Evolutionary conservation across 225 moss, liverwort and hornwort species (phyloP).

Genomic region (Marchantia paleacea): DNA sequence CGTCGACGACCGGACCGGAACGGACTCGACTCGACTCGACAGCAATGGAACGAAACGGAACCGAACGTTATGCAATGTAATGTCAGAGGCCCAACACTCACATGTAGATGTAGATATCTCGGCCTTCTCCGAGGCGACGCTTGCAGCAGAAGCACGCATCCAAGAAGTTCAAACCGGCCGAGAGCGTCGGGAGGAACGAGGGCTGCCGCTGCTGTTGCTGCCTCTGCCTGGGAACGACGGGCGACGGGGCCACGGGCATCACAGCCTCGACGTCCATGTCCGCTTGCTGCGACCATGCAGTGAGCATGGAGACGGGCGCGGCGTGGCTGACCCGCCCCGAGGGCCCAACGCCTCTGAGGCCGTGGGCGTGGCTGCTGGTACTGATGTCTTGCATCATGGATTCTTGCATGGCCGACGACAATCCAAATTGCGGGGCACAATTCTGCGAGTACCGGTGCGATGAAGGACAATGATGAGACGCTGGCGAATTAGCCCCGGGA

Average conservation of each 20-base stretch:
- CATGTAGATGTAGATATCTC: conserved; percentile 94
- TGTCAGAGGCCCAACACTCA: too few species aligned
- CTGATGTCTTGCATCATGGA: neutral
- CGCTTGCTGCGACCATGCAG: conserved; percentile 45
- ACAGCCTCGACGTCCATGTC: conserved; percentile 42
- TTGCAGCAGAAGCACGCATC: conserved; percentile 84
- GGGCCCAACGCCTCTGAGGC: neutral
- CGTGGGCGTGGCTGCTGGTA: neutral
- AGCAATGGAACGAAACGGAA: neutral
- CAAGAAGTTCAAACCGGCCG: conserved; percentile 61
- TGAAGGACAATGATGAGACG: conserved; percentile 20
- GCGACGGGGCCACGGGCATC: conserved; percentile 3
- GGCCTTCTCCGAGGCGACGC: conserved; percentile 65
- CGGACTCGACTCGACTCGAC: too few species aligned
- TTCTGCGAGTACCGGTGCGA: conserved; percentile 21
- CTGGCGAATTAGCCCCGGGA: conserved; percentile 19
- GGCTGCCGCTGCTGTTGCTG: too few species aligned
- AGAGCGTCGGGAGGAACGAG: conserved; percentile 6
- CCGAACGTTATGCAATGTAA: neutral
- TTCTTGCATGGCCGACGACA: conserved; percentile 13
- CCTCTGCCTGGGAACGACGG: neutral
- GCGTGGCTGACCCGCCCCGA: neutral
- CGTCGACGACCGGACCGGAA: too few species aligned
- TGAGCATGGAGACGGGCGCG: neutral
- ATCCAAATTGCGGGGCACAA: conserved; percentile 19